phyloP scores from a whole-genome alignment of 192 early-diverging fungal species.

The Coemansia sp. region DNA sequence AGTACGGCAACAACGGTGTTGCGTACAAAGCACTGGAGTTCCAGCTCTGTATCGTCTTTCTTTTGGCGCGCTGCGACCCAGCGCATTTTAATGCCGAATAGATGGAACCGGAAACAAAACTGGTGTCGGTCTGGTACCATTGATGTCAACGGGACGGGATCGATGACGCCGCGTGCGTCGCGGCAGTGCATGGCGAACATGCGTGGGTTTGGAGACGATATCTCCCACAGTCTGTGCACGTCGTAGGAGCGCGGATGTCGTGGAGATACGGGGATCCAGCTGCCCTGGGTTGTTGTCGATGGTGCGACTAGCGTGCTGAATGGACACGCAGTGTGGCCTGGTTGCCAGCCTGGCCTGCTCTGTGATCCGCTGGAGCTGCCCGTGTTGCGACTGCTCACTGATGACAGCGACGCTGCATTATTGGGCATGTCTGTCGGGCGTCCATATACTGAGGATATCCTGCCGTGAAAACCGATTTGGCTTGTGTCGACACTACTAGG shows the following conservation, averaged over 20 bases:
- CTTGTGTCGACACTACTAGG: no score
- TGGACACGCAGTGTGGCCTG: no score
- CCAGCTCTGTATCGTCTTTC: slow-evolving; percentile 1
- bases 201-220: slow-evolving; percentile 34
- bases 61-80: slow-evolving; percentile 19
- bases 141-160: slow-evolving; percentile 38
- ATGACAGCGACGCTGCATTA: no score
- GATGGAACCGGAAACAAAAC: slow-evolving; percentile 48
- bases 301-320: no score
- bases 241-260: slow-evolving; percentile 14
- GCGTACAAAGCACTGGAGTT: slow-evolving; percentile 44
- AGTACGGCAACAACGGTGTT: slow-evolving; percentile 26
- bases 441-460: no score
- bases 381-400: background rate
- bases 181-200: slow-evolving; percentile 44
- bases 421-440: no score
- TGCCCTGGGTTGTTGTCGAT: no score
- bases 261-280: no score
- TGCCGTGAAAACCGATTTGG: background rate
- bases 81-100: slow-evolving; percentile 40
- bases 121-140: slow-evolving; percentile 46
- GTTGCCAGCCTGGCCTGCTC: background rate
- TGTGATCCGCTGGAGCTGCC: background rate
- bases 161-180: slow-evolving; percentile 38
- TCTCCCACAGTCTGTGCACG: slow-evolving; percentile 36